Base-by-base conservation (phyloP, 2,329 filamentous ascomycete species). In the Phialemonium atrogriseum region DNA sequence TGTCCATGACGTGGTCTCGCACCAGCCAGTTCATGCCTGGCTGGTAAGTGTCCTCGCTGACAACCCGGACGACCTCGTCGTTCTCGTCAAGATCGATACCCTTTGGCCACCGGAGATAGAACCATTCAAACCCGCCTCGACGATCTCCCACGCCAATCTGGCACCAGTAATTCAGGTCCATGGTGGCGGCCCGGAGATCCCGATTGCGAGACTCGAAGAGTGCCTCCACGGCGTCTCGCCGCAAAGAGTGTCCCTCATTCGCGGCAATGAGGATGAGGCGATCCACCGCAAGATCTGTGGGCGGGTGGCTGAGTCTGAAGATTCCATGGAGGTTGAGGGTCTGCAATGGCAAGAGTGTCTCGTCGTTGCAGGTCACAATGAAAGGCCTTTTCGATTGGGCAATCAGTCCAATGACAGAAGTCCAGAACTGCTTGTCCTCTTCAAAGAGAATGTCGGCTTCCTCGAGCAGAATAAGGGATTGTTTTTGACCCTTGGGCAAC, bases 401-500 rank as follows among this genome's bases (percentile, higher is more conserved):
- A 36, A 94, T 85, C 37, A 98, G 70, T 13, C 73, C 71, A 26
- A 84, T 66, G 4, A 96, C 73, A 0, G 85, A 91, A 1, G 70
- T 59, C 91, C 91, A 98, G 50, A 98, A 98, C 40, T 89, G 81
- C 55, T 86, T 89, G 53, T 98, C 91, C 52, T 96, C 89, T 33
- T 94, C 88, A 52, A 91, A 98, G 1, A 98, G 68, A 11, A 96
- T 62, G 49, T 98, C 93, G 1, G 86, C 86, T 56, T 98, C 91
- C 55, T 98, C 91, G 2, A 98, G 66, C 2, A 98, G 66, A 39
- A 98, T 95, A 13, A 98, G 63, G 0, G 89, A 96, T 55, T 98
- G 91, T 47, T 93, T 94, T 54, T 96, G 89, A 16, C 62, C 53
- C 42, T 70, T 68, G 37, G 55, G 35, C 3, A 51, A 25, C 3